These are phyloP conservation scores for Aspergillus vadensis DNA, from an alignment of 2,329 filamentous ascomycete species.

Conservation along the genomic window DNA sequence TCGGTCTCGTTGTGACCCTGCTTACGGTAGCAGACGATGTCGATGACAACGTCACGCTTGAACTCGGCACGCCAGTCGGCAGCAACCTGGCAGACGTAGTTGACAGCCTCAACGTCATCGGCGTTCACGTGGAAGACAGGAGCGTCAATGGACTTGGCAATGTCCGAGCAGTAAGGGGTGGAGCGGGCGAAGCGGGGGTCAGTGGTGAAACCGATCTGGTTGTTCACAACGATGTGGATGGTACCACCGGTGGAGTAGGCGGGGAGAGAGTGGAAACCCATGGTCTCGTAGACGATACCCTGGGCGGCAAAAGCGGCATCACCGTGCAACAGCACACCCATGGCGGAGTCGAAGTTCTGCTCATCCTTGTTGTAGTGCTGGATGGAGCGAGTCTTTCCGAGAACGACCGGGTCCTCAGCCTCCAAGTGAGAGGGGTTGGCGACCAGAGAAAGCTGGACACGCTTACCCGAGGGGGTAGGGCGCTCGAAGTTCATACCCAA, in stretches of 20 bases:
- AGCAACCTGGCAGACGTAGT: constrained; percentile 95
- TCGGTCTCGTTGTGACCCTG: constrained; percentile 99
- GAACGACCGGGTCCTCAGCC: constrained; percentile 94
- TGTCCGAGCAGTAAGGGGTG: constrained; percentile 98
- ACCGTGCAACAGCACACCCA: constrained; percentile 94
- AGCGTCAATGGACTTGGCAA: constrained; percentile 97
- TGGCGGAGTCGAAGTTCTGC: constrained; percentile 81
- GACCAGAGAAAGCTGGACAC: constrained; percentile 96
- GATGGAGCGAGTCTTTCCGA: constrained; percentile 96
- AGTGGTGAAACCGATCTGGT: constrained; percentile 99
- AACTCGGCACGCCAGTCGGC: constrained; percentile 98
- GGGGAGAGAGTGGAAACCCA: constrained; percentile 94
- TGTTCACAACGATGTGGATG: constrained; percentile 96
- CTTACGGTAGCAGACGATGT: constrained; percentile 98
- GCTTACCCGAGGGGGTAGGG: constrained; percentile 95
- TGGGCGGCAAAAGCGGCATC: constrained; percentile 96
- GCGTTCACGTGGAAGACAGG: constrained; percentile 99
- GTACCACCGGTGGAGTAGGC: constrained; percentile 97
- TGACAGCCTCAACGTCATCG: constrained; percentile 96
- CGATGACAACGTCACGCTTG: constrained; percentile 96
- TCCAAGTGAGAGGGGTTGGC: constrained; percentile 98
- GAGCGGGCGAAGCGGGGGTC: constrained; percentile 96
- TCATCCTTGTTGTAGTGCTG: constrained; percentile 99
- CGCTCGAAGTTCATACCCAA: constrained; percentile 99
- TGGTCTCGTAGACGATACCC: constrained; percentile 96